A percentile compares a stretch with the other conserved stretches of the same genome.
phyloP scores from a whole-genome alignment of 2,329 filamentous ascomycete genomes.

The Phialophora expanda region DNA sequence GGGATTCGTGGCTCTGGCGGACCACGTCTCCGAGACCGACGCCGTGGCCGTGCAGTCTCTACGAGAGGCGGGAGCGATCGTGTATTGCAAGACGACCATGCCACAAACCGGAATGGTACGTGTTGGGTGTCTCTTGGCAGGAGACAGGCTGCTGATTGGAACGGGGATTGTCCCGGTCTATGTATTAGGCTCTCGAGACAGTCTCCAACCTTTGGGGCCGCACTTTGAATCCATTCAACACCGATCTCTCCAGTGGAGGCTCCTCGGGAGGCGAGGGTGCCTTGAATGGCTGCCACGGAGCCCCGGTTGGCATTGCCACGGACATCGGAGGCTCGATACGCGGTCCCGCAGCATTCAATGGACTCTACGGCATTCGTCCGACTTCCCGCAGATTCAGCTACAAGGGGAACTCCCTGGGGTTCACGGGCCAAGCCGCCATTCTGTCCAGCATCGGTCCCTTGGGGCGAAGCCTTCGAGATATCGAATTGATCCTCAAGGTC shows the following conservation, averaged over 20 bases:
- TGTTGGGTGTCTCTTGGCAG: not conserved
- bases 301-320: conserved; percentile 58
- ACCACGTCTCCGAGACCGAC: conserved; percentile 40
- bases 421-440: conserved; percentile 42
- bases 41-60: conserved; percentile 41
- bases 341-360: conserved; percentile 58
- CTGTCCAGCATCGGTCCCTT: conserved; percentile 47
- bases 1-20: conserved; percentile 54
- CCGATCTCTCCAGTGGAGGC: conserved; percentile 56
- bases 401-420: conserved; percentile 9
- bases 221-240: conserved; percentile 57
- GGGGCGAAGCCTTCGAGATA: conserved; percentile 11
- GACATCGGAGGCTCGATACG: conserved; percentile 62
- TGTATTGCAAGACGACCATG: conserved; percentile 60
- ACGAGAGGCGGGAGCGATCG: conserved; percentile 52
- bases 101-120: conserved; percentile 54
- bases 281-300: conserved; percentile 56
- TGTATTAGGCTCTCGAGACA: conserved; percentile 47
- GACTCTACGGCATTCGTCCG: conserved; percentile 52
- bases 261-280: conserved; percentile 61
- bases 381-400: conserved; percentile 42
- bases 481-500: conserved; percentile 3
- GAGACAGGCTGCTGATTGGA: conserved; percentile 37
- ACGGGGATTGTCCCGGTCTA: not conserved
- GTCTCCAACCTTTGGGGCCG: conserved; percentile 59